Evolutionary conservation across 148 eudicot genomes (phyloP), one percentile per base, ranked within the genome.

Genomic region (Vaccinium vitisidaea): DNA sequence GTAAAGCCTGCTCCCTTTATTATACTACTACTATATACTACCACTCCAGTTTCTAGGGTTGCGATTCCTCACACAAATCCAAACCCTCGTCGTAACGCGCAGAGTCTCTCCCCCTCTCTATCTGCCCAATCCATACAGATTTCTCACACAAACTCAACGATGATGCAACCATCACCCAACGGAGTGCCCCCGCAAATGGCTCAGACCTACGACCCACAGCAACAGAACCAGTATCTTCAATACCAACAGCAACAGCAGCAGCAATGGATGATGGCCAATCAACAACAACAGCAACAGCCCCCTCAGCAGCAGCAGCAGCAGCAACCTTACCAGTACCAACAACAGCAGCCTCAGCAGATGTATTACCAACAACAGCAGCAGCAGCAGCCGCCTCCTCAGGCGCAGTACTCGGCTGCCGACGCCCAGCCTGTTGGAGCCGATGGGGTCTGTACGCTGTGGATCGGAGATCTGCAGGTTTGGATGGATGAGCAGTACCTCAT

Each of bases 401-500:
- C 52, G 52, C 89, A 87, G 86, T 85, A 84, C 70, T 12, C 74
- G 16, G 46, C 46, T 43, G 46, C 46, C 46, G 85, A 86, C 65
- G 50, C 85, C 8, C 91, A 85, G 61, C 86, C 90, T 69, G 80
- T 89, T 13, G 87, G 77, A 43, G 87, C 93, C 5, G 97, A 94
- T 6, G 99, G 91, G 82, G 88, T 92, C 63, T 89, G 95, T 4
- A 91, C 97, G 6, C 89, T 96, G 2, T 96, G 98, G 99, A 96
- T 96, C 84, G 99, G 99, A 6, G 97, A 94, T 92, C 92, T 96
- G 30, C 95, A 91, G 90, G 90, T 90, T 61, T 93, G 95, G 94
- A 96, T 96, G 99, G 99, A 96, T 21, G 99, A 96, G 89, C 82
- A 86, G 63, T 96, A 94, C 79, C 82, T 96, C 16, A 53, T 74